Evolutionary conservation across 306 rosid species (phyloP).

Genomic region (Cicer chorassanicum): DNA sequence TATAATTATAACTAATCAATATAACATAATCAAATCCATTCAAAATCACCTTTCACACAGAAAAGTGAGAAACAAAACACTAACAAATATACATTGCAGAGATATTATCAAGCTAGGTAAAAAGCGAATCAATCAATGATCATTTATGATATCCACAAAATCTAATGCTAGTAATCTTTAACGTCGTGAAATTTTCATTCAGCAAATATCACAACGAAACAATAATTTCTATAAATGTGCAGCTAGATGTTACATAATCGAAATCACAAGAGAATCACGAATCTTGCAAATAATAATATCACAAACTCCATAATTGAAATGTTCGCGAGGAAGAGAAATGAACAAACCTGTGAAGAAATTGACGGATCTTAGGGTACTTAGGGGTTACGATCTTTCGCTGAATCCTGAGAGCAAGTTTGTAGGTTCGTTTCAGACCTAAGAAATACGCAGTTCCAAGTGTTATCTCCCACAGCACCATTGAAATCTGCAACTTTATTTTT

Average conservation of each 20-base stretch:
- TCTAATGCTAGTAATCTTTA: background rate
- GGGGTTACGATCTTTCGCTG: constrained; percentile 73
- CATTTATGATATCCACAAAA: constrained; percentile 18
- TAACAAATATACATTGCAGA: constrained; percentile 1
- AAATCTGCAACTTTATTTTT: constrained; percentile 13
- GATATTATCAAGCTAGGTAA: background rate
- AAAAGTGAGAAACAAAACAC: constrained; percentile 11
- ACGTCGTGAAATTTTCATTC: background rate
- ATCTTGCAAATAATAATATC: background rate
- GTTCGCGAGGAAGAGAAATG: background rate
- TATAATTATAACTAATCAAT: too few relatives aligned
- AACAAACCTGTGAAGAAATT: constrained; percentile 69
- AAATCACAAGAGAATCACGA: constrained; percentile 12
- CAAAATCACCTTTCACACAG: too few relatives aligned
- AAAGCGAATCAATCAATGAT: constrained; percentile 1
- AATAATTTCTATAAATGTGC: background rate
- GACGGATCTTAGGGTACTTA: constrained; percentile 68
- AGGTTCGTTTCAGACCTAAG: constrained; percentile 85
- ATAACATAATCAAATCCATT: too few relatives aligned
- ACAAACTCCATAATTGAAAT: background rate
- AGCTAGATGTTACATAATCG: background rate
- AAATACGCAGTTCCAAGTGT: constrained; percentile 92
- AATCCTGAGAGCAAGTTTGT: constrained; percentile 71
- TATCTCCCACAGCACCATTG: constrained; percentile 96
- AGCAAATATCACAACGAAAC: background rate